These are phyloP conservation scores for Actinomortierella ambigua DNA, from an alignment of 371 early-diverging fungal species.

Conservation along the genomic window DNA sequence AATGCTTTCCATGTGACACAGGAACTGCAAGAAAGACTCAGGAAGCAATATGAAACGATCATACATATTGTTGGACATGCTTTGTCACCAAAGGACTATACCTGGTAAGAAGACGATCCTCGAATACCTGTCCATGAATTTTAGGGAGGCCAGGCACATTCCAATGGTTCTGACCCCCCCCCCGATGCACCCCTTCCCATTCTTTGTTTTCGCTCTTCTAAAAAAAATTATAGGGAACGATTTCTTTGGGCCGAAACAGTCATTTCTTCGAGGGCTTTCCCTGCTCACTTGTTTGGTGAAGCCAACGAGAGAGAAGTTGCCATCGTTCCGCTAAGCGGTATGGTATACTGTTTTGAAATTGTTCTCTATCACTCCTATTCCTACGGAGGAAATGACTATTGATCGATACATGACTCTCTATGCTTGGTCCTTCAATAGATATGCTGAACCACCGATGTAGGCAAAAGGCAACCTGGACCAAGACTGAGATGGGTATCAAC, in stretches of 20 bases:
- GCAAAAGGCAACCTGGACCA: conserved; percentile 27
- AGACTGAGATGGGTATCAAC: conserved; percentile 25
- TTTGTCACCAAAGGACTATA: conserved; percentile 27
- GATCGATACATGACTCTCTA: neutral
- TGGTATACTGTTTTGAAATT: neutral
- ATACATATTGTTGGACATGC: conserved; percentile 37
- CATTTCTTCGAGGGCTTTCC: conserved; percentile 64
- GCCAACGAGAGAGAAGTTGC: conserved; percentile 12
- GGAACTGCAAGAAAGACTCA: conserved; percentile 46
- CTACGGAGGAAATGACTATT: neutral
- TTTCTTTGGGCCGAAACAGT: conserved; percentile 67
- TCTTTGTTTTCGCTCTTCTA: too few relatives aligned
- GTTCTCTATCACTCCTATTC: neutral
- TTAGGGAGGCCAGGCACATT: too few relatives aligned
- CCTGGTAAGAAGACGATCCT: too few relatives aligned
- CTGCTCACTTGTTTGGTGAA: conserved; percentile 40
- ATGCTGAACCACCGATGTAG: conserved; percentile 22
- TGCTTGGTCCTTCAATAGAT: conserved; percentile 8
- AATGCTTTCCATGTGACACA: conserved; percentile 50
- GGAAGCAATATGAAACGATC: conserved; percentile 42
- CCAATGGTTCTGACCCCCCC: too few relatives aligned
- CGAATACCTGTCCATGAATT: too few relatives aligned
- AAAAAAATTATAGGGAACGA: conserved; percentile 50
- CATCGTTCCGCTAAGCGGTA: conserved; percentile 28
- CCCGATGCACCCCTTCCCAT: too few relatives aligned